These are phyloP conservation scores for Jaltomata sinuosa DNA, from an alignment of 257 asterid genomes.

Conservation along the genomic window DNA sequence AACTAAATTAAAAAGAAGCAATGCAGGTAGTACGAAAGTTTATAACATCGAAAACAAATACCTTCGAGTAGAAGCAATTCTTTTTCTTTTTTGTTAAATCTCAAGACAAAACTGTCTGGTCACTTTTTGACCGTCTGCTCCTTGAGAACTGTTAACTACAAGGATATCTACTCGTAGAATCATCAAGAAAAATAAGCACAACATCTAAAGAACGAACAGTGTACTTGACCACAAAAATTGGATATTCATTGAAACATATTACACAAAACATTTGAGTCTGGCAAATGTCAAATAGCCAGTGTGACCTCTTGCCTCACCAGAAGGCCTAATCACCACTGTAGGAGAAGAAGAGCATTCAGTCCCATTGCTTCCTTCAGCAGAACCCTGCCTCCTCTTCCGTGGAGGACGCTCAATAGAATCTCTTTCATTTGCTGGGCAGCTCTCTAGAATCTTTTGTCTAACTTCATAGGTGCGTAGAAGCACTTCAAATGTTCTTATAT, in stretches of 20 bases:
- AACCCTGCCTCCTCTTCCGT: constrained; percentile 65
- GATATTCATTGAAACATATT: background rate
- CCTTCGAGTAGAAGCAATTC: background rate
- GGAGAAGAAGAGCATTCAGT: constrained; percentile 34
- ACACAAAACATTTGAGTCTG: constrained; percentile 45
- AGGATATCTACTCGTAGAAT: background rate
- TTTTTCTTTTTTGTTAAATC: background rate
- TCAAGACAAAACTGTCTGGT: background rate
- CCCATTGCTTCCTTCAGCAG: constrained; percentile 25
- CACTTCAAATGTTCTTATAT: constrained; percentile 79
- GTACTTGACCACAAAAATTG: background rate
- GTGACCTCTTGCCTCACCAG: constrained; percentile 83
- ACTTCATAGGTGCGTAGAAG: constrained; percentile 80
- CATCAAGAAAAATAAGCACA: background rate
- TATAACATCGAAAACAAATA: background rate
- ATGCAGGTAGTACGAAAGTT: background rate
- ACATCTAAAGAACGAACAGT: background rate
- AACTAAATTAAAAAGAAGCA: background rate
- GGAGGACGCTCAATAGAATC: constrained; percentile 26
- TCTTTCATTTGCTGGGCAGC: constrained; percentile 44
- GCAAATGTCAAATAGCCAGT: constrained; percentile 96
- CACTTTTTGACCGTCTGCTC: no score
- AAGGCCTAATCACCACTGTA: constrained; percentile 45
- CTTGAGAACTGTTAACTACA: no score
- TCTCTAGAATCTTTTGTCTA: constrained; percentile 49